Percentiles rank a stretch among this genome's conserved stretches.
These are phyloP conservation scores for Bryoerythrophyllum caledonicum DNA, from an alignment of 225 moss, liverwort and hornwort species.

Conservation along the genomic window DNA sequence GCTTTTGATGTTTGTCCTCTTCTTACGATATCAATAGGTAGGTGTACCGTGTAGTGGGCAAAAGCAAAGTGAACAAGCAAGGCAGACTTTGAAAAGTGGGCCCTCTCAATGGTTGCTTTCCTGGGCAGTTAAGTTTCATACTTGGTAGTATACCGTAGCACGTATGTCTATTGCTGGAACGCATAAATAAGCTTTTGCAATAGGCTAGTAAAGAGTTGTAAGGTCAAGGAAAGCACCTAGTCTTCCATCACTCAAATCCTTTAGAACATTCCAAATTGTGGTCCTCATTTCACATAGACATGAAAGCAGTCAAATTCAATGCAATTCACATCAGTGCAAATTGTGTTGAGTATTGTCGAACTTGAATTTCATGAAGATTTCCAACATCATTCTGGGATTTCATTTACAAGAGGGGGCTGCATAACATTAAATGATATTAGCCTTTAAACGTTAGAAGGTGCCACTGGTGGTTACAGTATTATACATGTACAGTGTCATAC, in stretches of 20 bases:
- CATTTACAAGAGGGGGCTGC: too few species aligned
- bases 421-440: too few species aligned
- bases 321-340: not conserved
- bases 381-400: too few species aligned
- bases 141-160: too few species aligned
- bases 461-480: too few species aligned
- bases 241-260: not conserved
- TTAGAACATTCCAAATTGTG: not conserved
- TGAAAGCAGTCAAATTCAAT: not conserved
- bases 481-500: too few species aligned
- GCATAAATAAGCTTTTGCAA: not conserved
- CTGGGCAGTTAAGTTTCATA: not conserved
- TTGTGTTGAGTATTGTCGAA: too few species aligned
- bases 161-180: not conserved
- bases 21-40: not conserved
- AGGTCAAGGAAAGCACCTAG: too few species aligned
- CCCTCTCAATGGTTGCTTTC: not conserved
- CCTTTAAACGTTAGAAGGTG: too few species aligned
- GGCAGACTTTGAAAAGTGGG: not conserved
- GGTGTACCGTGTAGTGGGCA: not conserved
- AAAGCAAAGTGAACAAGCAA: conserved; percentile 1
- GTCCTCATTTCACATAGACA: not conserved
- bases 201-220: not conserved
- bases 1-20: not conserved
- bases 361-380: too few species aligned